Evolutionary conservation across 2,329 filamentous ascomycete genomes (phyloP).

Genomic region (Taxawa tesnikishii): DNA sequence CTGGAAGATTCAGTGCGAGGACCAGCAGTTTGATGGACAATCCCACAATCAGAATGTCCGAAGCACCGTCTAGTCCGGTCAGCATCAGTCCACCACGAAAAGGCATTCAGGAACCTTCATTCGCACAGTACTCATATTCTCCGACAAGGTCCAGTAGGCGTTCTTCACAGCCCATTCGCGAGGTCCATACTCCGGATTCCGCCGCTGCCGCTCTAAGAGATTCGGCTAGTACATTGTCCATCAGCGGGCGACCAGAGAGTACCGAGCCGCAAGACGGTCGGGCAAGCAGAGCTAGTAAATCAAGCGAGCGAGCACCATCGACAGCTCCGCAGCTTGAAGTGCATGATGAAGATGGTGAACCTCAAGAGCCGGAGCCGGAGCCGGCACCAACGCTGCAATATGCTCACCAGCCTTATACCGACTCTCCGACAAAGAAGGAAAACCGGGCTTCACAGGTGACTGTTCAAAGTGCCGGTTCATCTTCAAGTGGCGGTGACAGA

Average conservation of each 20-base stretch:
- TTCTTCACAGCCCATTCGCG: constrained; percentile 2
- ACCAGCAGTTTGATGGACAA: constrained; percentile 5
- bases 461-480: constrained; percentile 16
- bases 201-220: constrained; percentile 2
- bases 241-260: constrained; percentile 3
- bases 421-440: constrained; percentile 15
- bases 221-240: constrained; percentile 8
- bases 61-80: constrained; percentile 19
- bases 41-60: constrained; percentile 16
- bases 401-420: constrained; percentile 36
- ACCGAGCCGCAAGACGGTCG: constrained; percentile 3
- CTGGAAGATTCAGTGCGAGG: not conserved
- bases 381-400: constrained; percentile 33
- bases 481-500: constrained; percentile 13
- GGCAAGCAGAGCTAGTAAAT: constrained; percentile 3
- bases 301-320: too few species aligned
- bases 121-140: constrained; percentile 9
- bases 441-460: constrained; percentile 19
- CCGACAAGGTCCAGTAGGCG: constrained; percentile 4
- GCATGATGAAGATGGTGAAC: constrained; percentile 14
- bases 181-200: constrained; percentile 6
- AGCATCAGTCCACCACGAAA: constrained; percentile 18
- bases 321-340: constrained; percentile 7
- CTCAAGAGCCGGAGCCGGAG: constrained; percentile 11
- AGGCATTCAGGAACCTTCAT: constrained; percentile 16